Percentiles rank a stretch among this genome's conserved stretches.
Evolutionary conservation across 2,329 filamentous ascomycete species (phyloP).

Genomic region (Trichoderma breve): DNA sequence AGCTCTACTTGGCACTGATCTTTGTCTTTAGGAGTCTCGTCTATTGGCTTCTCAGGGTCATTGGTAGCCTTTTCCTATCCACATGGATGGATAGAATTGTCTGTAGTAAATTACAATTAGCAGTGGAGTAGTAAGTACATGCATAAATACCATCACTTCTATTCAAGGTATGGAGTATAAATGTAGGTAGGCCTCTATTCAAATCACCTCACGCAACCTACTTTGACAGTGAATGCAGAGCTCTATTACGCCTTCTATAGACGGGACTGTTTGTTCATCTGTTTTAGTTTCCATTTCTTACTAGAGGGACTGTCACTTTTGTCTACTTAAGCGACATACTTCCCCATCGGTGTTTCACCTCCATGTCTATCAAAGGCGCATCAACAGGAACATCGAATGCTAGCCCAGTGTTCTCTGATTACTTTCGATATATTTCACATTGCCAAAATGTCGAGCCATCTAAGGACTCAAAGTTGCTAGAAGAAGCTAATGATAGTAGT

Average conservation of each 20-base stretch:
- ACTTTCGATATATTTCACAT: background rate
- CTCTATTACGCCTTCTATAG: background rate
- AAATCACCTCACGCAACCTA: background rate
- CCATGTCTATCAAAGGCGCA: background rate
- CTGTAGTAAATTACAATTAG: background rate
- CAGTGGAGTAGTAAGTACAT: background rate
- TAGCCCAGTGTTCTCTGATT: background rate
- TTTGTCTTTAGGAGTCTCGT: background rate
- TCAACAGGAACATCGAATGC: background rate
- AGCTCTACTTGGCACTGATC: background rate
- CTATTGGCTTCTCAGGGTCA: background rate
- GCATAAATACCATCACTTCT: background rate
- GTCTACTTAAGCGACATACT: background rate
- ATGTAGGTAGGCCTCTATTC: background rate
- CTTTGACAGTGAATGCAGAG: background rate
- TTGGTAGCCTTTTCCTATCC: background rate
- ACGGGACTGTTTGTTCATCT: background rate
- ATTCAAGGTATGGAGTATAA: background rate
- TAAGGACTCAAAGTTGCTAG: background rate
- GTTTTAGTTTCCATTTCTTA: background rate
- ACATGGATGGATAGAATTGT: background rate
- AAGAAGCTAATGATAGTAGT: background rate
- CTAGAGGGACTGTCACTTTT: background rate
- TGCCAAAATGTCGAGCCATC: background rate
- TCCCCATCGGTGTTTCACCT: background rate